Conservation (phyloP, 768 basidiomycete genomes). For the Rhodosporidiobolus odoratus region DNA sequence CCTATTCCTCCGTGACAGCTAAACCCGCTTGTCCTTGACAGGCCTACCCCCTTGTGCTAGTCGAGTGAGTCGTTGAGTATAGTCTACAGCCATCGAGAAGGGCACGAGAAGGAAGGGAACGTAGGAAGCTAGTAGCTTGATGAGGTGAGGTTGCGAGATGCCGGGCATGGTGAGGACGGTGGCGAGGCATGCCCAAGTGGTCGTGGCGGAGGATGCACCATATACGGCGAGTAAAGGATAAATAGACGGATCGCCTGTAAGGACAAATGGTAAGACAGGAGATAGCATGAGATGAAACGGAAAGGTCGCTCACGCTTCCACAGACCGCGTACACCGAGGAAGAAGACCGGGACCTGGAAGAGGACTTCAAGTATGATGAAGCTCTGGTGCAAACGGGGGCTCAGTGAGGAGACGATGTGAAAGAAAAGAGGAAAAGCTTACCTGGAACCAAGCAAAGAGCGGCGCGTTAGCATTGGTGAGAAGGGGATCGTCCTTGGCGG, state of each 20-base stretch:
- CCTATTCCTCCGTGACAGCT: neutral
- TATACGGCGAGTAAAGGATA: conserved; percentile 67
- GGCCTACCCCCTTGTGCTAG: neutral
- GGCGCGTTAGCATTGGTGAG: conserved; percentile 33
- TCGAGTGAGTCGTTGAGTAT: conserved; percentile 48
- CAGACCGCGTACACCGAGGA: conserved; percentile 61
- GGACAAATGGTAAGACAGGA: conserved; percentile 3
- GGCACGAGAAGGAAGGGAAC: conserved; percentile 71
- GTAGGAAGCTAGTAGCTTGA: conserved; percentile 62
- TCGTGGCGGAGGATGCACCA: conserved; percentile 70
- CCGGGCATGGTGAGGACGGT: conserved; percentile 57
- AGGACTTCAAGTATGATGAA: conserved; percentile 45
- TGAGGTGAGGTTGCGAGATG: conserved; percentile 51
- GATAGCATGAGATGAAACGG: neutral
- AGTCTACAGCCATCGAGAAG: conserved; percentile 66
- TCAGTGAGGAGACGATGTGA: neutral
- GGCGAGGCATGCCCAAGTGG: conserved; percentile 65
- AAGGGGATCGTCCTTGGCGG: conserved; percentile 29
- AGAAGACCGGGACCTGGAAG: conserved; percentile 67
- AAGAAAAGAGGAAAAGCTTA: neutral
- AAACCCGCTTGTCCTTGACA: conserved; percentile 2
- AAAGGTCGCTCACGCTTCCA: conserved; percentile 53
- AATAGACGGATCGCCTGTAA: conserved; percentile 54
- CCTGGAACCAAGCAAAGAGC: conserved; percentile 35
- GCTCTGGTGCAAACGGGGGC: neutral